Conservation (phyloP, 2,329 filamentous ascomycete species). For the Monascus ruber region DNA sequence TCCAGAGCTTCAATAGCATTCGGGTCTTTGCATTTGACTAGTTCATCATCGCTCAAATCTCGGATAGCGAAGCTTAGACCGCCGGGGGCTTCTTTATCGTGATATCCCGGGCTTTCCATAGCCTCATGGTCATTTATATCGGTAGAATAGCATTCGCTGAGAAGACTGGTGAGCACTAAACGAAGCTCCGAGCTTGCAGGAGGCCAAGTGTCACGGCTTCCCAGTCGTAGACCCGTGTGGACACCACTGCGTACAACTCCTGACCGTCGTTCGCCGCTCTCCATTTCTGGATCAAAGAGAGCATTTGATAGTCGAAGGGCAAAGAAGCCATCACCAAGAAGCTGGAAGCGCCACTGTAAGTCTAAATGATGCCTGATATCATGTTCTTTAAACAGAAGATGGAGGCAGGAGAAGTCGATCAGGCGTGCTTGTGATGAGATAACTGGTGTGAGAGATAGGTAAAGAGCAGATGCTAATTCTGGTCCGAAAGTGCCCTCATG, state of each 20-base stretch:
- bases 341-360: constrained; percentile 67
- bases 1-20: constrained; percentile 81
- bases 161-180: constrained; percentile 72
- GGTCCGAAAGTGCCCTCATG: constrained; percentile 20
- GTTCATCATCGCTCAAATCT: constrained; percentile 64
- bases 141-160: constrained; percentile 59
- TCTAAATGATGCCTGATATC: constrained; percentile 59
- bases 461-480: constrained; percentile 42
- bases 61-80: constrained; percentile 75
- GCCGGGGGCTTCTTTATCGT: constrained; percentile 45
- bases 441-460: constrained; percentile 63
- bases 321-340: constrained; percentile 78
- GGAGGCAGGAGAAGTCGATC: constrained; percentile 65
- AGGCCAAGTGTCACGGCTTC: constrained; percentile 76
- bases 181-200: constrained; percentile 89
- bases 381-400: constrained; percentile 65
- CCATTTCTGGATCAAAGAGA: constrained; percentile 72
- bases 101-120: constrained; percentile 9
- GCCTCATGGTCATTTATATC: constrained; percentile 7
- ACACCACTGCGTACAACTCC: constrained; percentile 59
- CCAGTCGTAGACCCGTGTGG: constrained; percentile 70
- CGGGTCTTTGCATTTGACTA: constrained; percentile 71
- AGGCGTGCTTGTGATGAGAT: constrained; percentile 63
- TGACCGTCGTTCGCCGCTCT: constrained; percentile 61
- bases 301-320: constrained; percentile 67